Evolutionary conservation across 345 rosid species (phyloP).

Genomic region (Abelmoschus esculentus): DNA sequence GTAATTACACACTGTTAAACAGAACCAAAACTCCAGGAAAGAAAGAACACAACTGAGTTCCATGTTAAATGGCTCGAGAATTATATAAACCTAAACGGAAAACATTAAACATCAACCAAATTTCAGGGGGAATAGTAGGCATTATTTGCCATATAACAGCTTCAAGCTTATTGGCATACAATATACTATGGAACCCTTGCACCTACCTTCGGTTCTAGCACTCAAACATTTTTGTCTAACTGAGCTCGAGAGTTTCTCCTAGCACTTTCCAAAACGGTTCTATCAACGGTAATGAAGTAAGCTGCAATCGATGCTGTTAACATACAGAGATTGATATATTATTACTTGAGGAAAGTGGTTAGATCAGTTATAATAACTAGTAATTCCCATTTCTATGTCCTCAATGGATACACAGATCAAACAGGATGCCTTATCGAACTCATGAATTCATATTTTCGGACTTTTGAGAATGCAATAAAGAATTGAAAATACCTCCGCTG

Average conservation of each 20-base stretch:
- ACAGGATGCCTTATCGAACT: neutral
- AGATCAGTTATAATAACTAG: neutral
- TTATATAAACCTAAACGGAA: neutral
- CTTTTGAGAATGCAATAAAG: neutral
- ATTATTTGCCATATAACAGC: neutral
- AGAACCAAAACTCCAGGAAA: neutral
- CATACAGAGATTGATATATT: neutral
- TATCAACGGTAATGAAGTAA: constrained; percentile 57
- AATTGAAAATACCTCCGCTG: neutral
- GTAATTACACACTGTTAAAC: neutral
- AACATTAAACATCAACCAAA: too few relatives aligned
- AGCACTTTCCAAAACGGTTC: constrained; percentile 48
- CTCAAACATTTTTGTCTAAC: constrained; percentile 23
- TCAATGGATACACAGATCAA: too few relatives aligned
- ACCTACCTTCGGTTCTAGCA: neutral
- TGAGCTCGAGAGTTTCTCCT: constrained; percentile 33
- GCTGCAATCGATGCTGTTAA: constrained; percentile 47
- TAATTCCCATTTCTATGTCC: neutral
- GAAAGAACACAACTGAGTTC: neutral
- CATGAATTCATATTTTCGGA: too few relatives aligned
- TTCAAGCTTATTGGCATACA: neutral
- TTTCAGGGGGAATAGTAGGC: too few relatives aligned
- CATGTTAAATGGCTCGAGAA: neutral
- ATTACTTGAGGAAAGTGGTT: neutral
- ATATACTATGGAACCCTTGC: neutral